These are phyloP conservation scores for Prinsepia uniflora DNA, from an alignment of 306 rosid genomes.

Conservation along the genomic window DNA sequence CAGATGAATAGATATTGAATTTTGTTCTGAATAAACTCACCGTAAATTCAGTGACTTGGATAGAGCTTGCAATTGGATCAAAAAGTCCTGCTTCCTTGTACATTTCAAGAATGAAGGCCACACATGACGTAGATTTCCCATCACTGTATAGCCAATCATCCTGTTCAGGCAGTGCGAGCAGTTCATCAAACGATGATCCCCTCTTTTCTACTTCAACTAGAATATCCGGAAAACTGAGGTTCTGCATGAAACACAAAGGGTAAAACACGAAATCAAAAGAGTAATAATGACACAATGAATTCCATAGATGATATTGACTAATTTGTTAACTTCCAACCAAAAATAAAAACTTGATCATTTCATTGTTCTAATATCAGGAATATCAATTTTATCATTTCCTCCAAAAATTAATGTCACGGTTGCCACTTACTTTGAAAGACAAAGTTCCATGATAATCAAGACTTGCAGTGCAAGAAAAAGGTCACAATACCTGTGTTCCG, in stretches of 20 bases:
- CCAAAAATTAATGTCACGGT: not conserved
- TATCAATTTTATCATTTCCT: not conserved
- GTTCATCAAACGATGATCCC: conserved; percentile 80
- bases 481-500: conserved; percentile 56
- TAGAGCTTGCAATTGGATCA: conserved; percentile 69
- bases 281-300: not conserved
- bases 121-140: conserved; percentile 87
- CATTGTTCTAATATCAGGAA: not conserved
- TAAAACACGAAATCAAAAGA: conserved; percentile 3
- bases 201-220: conserved; percentile 81
- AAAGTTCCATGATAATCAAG: not conserved
- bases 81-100: conserved; percentile 93
- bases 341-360: not conserved
- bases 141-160: conserved; percentile 92
- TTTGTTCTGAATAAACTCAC: conserved; percentile 43
- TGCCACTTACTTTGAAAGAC: not conserved
- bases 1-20: conserved; percentile 12
- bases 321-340: conserved; percentile 1
- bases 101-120: conserved; percentile 87
- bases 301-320: not conserved
- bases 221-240: conserved; percentile 72
- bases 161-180: conserved; percentile 82
- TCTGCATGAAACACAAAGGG: conserved; percentile 46
- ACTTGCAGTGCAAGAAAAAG: not conserved
- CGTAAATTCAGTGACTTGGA: conserved; percentile 96